phyloP scores from a whole-genome alignment of 1,139 yeast species.

The Candida glucosophila region DNA sequence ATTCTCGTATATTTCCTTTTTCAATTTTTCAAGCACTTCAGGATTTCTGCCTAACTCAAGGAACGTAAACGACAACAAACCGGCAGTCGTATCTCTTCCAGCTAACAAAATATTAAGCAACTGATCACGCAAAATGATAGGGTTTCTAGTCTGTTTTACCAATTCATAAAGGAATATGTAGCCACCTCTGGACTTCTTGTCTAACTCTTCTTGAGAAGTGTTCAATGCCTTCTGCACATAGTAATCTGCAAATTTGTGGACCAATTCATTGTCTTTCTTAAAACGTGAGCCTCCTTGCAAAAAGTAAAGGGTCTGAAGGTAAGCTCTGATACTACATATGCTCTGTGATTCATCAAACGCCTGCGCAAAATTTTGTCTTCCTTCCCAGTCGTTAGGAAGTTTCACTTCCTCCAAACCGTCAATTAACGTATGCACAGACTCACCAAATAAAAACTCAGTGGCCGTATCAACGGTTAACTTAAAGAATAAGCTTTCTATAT shows the following conservation, averaged over 20 bases:
- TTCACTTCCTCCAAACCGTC: conserved; percentile 10
- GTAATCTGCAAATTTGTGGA: conserved; percentile 27
- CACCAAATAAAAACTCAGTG: conserved; percentile 47
- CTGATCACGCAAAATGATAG: conserved; percentile 34
- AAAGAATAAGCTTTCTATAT: conserved; percentile 31
- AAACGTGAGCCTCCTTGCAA: conserved; percentile 23
- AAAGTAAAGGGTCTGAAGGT: conserved; percentile 20
- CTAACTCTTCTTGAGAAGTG: conserved; percentile 24
- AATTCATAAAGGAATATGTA: conserved; percentile 38
- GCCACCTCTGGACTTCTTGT: conserved; percentile 26
- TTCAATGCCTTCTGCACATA: conserved; percentile 26
- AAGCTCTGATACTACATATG: conserved; percentile 21
- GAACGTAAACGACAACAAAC: conserved; percentile 32
- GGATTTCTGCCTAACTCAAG: conserved; percentile 37
- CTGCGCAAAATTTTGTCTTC: conserved; percentile 14
- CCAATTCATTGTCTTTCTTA: conserved; percentile 16
- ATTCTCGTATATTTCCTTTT: conserved; percentile 19
- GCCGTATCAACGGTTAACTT: conserved; percentile 39
- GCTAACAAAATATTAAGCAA: conserved; percentile 37
- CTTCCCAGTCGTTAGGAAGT: conserved; percentile 11
- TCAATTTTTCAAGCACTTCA: conserved; percentile 23
- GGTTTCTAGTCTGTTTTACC: conserved; percentile 36
- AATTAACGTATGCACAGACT: conserved; percentile 24
- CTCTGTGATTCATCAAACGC: conserved; percentile 24
- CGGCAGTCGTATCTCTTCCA: conserved; percentile 43